Evolutionary conservation across 768 basidiomycete species (phyloP).

Genomic region (Tylopilus balloui): DNA sequence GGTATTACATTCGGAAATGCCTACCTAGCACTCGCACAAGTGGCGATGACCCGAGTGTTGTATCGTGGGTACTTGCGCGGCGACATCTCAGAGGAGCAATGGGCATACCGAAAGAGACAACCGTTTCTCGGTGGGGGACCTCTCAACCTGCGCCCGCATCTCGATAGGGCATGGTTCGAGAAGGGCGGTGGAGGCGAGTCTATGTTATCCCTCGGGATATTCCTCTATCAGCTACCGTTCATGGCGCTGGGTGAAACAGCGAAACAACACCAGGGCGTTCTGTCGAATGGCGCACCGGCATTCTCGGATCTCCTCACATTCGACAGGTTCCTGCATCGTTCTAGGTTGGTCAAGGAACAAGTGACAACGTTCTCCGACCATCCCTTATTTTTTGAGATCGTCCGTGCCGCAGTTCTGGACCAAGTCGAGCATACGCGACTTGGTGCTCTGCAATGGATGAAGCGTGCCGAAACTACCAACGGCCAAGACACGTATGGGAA

Average conservation of each 20-base stretch:
- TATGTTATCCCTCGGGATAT: constrained; percentile 42
- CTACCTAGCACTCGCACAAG: constrained; percentile 46
- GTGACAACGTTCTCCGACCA: constrained; percentile 32
- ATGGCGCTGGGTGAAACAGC: constrained; percentile 36
- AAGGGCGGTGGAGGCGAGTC: constrained; percentile 42
- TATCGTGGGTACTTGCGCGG: constrained; percentile 33
- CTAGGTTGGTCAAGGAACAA: constrained; percentile 35
- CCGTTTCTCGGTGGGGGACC: constrained; percentile 23
- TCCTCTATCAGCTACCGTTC: constrained; percentile 41
- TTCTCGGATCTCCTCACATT: constrained; percentile 40
- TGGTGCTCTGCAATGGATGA: constrained; percentile 24
- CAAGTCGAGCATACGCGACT: neutral
- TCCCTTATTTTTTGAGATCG: constrained; percentile 46
- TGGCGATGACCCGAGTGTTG: constrained; percentile 50
- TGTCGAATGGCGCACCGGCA: constrained; percentile 32
- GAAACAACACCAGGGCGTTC: neutral
- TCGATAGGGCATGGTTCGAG: constrained; percentile 43
- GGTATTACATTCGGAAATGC: constrained; percentile 50
- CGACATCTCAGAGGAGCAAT: constrained; percentile 2
- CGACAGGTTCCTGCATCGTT: constrained; percentile 43
- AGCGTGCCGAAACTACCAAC: constrained; percentile 1
- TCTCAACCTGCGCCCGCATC: constrained; percentile 45
- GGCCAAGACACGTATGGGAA: neutral
- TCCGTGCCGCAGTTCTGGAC: constrained; percentile 5
- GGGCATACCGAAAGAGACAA: neutral